Conservation (phyloP, 768 basidiomycete genomes). For the Psilocybe subaeruginosa region DNA sequence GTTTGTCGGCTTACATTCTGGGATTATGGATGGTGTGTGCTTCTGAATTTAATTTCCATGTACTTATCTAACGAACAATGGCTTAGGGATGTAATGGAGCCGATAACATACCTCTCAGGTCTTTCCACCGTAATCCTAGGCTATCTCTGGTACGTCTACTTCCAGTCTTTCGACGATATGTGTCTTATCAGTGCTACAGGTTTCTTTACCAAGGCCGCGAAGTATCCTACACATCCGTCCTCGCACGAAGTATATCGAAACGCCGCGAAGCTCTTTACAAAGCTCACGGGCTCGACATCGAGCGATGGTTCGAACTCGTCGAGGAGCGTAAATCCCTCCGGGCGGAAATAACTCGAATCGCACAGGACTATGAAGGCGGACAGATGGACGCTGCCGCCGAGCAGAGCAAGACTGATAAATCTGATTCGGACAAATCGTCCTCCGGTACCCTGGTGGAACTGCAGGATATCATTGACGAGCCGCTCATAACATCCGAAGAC, state of each 20-base stretch:
- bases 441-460: neutral
- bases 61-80: neutral
- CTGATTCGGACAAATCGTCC: neutral
- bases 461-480: neutral
- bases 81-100: conserved; percentile 70
- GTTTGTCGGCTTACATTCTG: conserved; percentile 69
- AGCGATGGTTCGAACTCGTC: conserved; percentile 57
- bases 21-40: conserved; percentile 54
- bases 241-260: conserved; percentile 60
- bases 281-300: conserved; percentile 61
- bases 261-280: conserved; percentile 60
- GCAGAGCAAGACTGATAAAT: no score
- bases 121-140: conserved; percentile 63
- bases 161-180: neutral
- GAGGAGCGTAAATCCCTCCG: conserved; percentile 51
- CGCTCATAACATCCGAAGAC: neutral
- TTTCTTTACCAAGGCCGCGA: conserved; percentile 65
- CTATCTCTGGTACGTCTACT: conserved; percentile 50
- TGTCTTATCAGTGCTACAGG: conserved; percentile 29
- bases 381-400: conserved; percentile 23
- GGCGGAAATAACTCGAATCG: conserved; percentile 58
- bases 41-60: no score
- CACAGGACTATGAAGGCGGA: conserved; percentile 59
- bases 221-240: conserved; percentile 66
- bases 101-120: conserved; percentile 68